phyloP scores from a whole-genome alignment of 2,329 filamentous ascomycete species.

The Aspergillus quadricinctus region DNA sequence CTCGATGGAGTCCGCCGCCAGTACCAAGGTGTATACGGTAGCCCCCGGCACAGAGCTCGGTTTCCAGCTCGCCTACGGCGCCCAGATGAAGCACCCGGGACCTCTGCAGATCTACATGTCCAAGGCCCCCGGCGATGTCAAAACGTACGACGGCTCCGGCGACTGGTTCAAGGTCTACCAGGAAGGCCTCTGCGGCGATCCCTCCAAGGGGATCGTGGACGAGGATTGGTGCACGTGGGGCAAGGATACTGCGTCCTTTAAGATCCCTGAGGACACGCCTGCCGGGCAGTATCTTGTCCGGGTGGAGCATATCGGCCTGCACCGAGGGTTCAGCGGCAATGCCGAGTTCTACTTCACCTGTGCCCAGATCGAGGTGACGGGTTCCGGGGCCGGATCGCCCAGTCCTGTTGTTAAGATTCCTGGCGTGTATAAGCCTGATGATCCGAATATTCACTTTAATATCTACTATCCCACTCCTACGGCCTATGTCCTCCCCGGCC shows the following conservation, averaged over 20 bases:
- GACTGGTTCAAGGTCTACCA: slow-evolving; percentile 23
- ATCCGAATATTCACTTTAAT: too few species aligned
- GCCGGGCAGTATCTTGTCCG: too few species aligned
- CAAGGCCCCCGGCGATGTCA: slow-evolving; percentile 16
- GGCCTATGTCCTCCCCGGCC: too few species aligned
- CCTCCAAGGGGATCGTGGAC: slow-evolving; percentile 2
- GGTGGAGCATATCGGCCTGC: too few species aligned
- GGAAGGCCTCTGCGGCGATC: slow-evolving; percentile 3
- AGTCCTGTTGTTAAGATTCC: too few species aligned
- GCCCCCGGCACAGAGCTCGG: slow-evolving; percentile 11
- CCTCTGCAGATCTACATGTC: slow-evolving; percentile 23
- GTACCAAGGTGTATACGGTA: slow-evolving; percentile 13
- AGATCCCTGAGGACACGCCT: slow-evolving; percentile 41
- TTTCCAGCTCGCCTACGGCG: slow-evolving; percentile 15
- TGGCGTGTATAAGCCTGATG: too few species aligned
- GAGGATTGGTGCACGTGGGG: slow-evolving; percentile 9
- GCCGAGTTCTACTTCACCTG: too few species aligned
- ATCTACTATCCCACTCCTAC: too few species aligned
- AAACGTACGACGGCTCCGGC: slow-evolving; percentile 14
- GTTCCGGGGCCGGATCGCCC: too few species aligned
- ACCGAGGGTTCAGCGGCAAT: too few species aligned
- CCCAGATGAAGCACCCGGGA: slow-evolving; percentile 19
- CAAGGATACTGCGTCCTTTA: slow-evolving; percentile 23
- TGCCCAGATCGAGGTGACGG: too few species aligned
- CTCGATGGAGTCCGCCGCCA: slow-evolving; percentile 8